These are phyloP conservation scores for Tieghemiomyces parasiticus DNA, from an alignment of 192 early-diverging fungal species.

Conservation along the genomic window DNA sequence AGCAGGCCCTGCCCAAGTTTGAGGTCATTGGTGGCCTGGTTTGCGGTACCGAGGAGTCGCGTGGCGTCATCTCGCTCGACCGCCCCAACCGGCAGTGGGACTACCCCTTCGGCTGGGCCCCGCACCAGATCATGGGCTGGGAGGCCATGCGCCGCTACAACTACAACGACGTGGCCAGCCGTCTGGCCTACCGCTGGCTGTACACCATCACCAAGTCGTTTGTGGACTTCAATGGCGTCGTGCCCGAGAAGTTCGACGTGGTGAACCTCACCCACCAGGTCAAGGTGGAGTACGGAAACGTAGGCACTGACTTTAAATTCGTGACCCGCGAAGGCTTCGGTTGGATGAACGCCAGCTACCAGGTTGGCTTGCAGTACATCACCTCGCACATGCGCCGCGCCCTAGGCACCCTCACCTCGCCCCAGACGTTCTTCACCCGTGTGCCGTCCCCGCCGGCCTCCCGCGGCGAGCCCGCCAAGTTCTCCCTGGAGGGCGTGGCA, in stretches of 20 bases:
- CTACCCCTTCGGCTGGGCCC: slow-evolving; percentile 91
- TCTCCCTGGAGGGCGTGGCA: neutral
- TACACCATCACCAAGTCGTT: slow-evolving; percentile 89
- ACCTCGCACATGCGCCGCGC: slow-evolving; percentile 55
- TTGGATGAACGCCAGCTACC: slow-evolving; percentile 94
- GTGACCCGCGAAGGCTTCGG: slow-evolving; percentile 94
- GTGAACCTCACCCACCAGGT: slow-evolving; percentile 80
- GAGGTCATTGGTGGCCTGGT: slow-evolving; percentile 87
- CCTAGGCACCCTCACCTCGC: slow-evolving; percentile 55
- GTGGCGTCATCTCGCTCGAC: slow-evolving; percentile 62
- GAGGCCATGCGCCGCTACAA: slow-evolving; percentile 75
- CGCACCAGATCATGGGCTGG: slow-evolving; percentile 98
- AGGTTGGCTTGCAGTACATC: slow-evolving; percentile 67
- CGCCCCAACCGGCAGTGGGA: slow-evolving; percentile 96
- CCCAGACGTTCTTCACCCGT: slow-evolving; percentile 46
- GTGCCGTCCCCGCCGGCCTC: slow-evolving; percentile 6
- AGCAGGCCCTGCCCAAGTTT: slow-evolving; percentile 53
- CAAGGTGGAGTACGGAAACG: slow-evolving; percentile 93
- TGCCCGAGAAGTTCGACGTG: slow-evolving; percentile 96
- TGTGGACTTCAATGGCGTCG: slow-evolving; percentile 93
- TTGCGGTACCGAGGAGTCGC: slow-evolving; percentile 78
- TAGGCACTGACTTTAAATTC: slow-evolving; percentile 85
- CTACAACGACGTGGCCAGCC: slow-evolving; percentile 46
- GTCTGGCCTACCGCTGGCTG: slow-evolving; percentile 89
- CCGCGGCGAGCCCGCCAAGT: slow-evolving; percentile 8